Evolutionary conservation across 306 rosid species (phyloP), one percentile per base, ranked within the genome.

Genomic region (Trichosanthes truncata): DNA sequence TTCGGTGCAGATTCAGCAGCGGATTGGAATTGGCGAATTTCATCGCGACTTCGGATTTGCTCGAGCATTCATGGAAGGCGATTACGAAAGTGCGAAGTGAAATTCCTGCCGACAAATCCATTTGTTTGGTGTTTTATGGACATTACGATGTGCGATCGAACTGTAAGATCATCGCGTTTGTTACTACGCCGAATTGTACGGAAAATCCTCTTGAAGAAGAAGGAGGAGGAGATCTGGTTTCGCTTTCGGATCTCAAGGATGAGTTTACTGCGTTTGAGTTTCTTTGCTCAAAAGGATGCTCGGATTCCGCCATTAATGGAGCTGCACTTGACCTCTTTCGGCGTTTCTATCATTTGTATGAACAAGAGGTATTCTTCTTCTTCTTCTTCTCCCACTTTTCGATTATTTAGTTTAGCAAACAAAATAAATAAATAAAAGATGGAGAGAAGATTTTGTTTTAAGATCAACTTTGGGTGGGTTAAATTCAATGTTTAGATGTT

Each of bases 1-100:
- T 63, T 75, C 25, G 2, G 77, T 84, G 38, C 83, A 93, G 96
- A 53, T 89, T 88, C 65, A 86, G 89, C 88, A 53, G 79, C 61
- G 98, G 98, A 26, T 41, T 74, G 1, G 88, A 82, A 62, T 48
- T 51, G 21, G 95, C 86, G 4, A 55, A 63, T 46, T 74, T 82
- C 21, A 56, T 81, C 13, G 81, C 85, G 31, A 73, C 76, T 55
- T 84, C 93, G 78, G 81, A 35, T 63, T 12, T 87, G 23, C 86
- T 84, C 9, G 5, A 3, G 40, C 82, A 20, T 57, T 33, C 90
- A 17, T 89, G 88, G 92, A 25, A 5, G 0, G 80, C 78, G 2
- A 80, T 85, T 49, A 9, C 45, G n/a, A 59, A 63, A 7, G 62
- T 7, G 18, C 9, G 29, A 10, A 21, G 5, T 75, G 45, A 78